These are phyloP conservation scores for Colletotrichum higginsianum DNA, from an alignment of 2,329 filamentous ascomycete species.

Conservation along the genomic window DNA sequence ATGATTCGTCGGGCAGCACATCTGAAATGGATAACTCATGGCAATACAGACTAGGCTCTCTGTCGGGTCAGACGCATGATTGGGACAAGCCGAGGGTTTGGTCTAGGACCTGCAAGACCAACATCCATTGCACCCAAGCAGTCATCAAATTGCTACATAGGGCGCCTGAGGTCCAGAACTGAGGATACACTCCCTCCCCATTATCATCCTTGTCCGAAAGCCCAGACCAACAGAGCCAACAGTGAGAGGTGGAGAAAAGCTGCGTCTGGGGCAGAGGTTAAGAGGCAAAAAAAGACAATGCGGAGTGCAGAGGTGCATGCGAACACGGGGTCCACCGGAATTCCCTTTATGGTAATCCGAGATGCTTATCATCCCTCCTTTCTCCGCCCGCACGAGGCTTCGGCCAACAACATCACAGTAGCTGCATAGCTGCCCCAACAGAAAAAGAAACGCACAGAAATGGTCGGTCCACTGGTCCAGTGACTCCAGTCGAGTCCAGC, in stretches of 20 bases:
- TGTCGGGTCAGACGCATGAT: neutral
- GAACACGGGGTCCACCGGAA: constrained; percentile 22
- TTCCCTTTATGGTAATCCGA: constrained; percentile 38
- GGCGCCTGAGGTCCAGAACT: constrained; percentile 8
- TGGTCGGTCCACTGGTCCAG: neutral
- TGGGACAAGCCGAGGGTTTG: neutral
- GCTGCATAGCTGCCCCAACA: too few species aligned
- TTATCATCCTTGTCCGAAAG: constrained; percentile 13
- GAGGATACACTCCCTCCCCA: neutral
- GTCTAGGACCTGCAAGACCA: constrained; percentile 1
- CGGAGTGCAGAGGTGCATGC: constrained; percentile 33
- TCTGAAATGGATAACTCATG: neutral
- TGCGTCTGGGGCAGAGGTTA: neutral
- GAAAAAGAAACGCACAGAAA: neutral
- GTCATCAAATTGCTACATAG: neutral
- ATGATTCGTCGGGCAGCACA: constrained; percentile 8
- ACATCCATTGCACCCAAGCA: neutral
- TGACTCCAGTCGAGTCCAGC: neutral
- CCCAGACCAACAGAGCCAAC: constrained; percentile 20
- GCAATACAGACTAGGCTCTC: neutral
- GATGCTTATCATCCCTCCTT: constrained; percentile 39
- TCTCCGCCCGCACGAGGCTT: constrained; percentile 47
- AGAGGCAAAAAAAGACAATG: constrained; percentile 18
- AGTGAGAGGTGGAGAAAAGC: constrained; percentile 14
- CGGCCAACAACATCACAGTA: neutral